A percentile compares a stretch with the other conserved stretches of the same genome.
Conservation (phyloP, 2,329 filamentous ascomycete species). For the Pleochaeta shiraiana region DNA sequence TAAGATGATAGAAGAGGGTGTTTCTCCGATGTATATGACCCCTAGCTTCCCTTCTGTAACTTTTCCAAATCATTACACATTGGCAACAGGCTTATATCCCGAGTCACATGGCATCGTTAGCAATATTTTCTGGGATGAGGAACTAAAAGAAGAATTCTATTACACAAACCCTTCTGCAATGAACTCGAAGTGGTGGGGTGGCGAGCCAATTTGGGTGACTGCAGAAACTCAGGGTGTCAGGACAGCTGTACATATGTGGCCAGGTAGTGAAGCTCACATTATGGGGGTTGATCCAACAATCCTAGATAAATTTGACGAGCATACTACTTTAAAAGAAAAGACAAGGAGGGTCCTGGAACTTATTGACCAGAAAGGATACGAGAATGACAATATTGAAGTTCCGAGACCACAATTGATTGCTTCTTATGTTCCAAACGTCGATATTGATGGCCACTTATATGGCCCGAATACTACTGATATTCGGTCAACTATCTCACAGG, state of each 20-base stretch:
- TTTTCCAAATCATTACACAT: conserved; percentile 89
- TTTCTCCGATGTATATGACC: conserved; percentile 80
- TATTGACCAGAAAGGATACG: conserved; percentile 58
- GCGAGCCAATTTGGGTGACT: conserved; percentile 85
- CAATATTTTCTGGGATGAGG: conserved; percentile 86
- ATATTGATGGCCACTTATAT: conserved; percentile 65
- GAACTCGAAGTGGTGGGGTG: conserved; percentile 82
- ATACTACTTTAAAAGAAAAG: conserved; percentile 53
- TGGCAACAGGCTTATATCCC: conserved; percentile 80
- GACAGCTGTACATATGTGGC: conserved; percentile 95
- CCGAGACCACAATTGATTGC: conserved; percentile 73
- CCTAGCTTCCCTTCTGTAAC: conserved; percentile 94
- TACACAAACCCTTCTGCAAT: conserved; percentile 61
- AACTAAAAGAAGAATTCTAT: conserved; percentile 56
- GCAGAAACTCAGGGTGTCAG: conserved; percentile 63
- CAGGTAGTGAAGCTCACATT: conserved; percentile 78
- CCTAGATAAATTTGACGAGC: conserved; percentile 65
- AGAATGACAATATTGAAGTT: conserved; percentile 29
- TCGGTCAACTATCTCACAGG: conserved; percentile 49
- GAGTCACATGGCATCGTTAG: conserved; percentile 86
- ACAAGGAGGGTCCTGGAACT: conserved; percentile 60
- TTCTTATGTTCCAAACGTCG: conserved; percentile 86
- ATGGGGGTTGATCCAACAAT: conserved; percentile 52
- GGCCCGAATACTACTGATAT: conserved; percentile 95
- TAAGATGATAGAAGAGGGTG: conserved; percentile 53